A percentile compares a stretch with the other conserved stretches of the same genome.
Conservation (phyloP, 1,284 basidiomycete genomes). For the Paramarasmius palmivorus region DNA sequence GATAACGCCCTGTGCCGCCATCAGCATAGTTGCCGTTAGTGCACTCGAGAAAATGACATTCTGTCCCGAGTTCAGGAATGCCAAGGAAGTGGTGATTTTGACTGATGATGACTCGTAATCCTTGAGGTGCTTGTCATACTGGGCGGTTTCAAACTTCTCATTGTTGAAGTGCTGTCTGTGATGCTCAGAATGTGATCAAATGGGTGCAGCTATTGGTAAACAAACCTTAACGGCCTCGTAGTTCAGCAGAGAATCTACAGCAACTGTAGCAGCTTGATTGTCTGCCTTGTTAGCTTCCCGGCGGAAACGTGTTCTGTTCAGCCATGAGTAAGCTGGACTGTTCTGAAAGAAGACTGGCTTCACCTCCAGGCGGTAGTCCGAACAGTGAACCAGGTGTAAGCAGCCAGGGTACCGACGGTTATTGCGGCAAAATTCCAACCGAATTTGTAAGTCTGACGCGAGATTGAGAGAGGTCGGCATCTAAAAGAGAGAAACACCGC, state of each 20-base stretch:
- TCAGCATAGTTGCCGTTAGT: constrained; percentile 93
- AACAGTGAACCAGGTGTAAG: constrained; percentile 98
- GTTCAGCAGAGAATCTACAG: constrained; percentile 95
- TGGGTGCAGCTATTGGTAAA: background rate
- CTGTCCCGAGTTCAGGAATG: constrained; percentile 94
- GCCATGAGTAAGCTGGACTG: background rate
- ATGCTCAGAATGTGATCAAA: constrained; percentile 9
- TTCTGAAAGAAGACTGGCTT: constrained; percentile 18
- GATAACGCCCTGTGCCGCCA: constrained; percentile 92
- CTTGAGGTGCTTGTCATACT: constrained; percentile 89
- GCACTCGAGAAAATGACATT: constrained; percentile 95
- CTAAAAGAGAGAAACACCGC: constrained; percentile 24
- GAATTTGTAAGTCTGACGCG: constrained; percentile 86
- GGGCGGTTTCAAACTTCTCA: constrained; percentile 86
- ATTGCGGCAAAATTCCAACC: constrained; percentile 96
- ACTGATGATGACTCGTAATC: constrained; percentile 91
- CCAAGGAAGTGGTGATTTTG: constrained; percentile 94
- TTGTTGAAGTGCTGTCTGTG: constrained; percentile 90
- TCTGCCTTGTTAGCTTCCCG: constrained; percentile 95
- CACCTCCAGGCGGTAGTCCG: constrained; percentile 94
- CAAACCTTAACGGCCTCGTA: constrained; percentile 96
- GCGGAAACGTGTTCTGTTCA: constrained; percentile 85
- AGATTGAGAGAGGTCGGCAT: constrained; percentile 8
- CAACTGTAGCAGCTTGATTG: constrained; percentile 92
- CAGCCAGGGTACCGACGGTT: constrained; percentile 82